Evolutionary conservation across 108 stramenopile genomes (phyloP).

Genomic region (Discostella pseudostelligera): DNA sequence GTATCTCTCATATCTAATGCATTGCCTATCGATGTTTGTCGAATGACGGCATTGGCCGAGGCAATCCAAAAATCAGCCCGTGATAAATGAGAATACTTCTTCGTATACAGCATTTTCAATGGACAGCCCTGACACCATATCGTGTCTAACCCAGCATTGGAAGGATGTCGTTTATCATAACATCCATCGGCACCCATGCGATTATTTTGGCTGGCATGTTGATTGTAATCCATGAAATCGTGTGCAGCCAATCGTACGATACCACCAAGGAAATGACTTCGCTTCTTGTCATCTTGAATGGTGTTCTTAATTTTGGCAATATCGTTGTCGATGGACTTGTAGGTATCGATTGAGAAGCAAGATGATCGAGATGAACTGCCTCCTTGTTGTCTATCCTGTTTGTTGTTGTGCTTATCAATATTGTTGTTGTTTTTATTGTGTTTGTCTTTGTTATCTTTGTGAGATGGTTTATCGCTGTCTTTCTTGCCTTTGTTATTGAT

Average conservation of each 20-base stretch:
- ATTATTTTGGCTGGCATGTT: not conserved
- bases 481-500: too few relatives aligned
- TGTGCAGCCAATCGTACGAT: slow-evolving; percentile 45
- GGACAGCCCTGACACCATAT: slow-evolving; percentile 34
- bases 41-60: slow-evolving; percentile 40
- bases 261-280: slow-evolving; percentile 45
- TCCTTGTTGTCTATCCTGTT: not conserved
- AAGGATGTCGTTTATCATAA: slow-evolving; percentile 26
- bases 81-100: slow-evolving; percentile 32
- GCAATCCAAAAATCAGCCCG: slow-evolving; percentile 47
- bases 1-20: slow-evolving; percentile 33
- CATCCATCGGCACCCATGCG: slow-evolving; percentile 48
- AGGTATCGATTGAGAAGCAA: slow-evolving; percentile 21
- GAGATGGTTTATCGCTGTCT: too few relatives aligned
- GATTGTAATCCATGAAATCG: slow-evolving; percentile 50
- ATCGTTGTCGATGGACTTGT: slow-evolving; percentile 33
- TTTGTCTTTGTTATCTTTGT: too few relatives aligned
- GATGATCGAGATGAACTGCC: not conserved
- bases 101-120: slow-evolving; percentile 26
- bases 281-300: slow-evolving; percentile 13
- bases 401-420: not conserved
- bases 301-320: slow-evolving; percentile 23
- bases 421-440: not conserved
- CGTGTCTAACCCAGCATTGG: slow-evolving; percentile 39
- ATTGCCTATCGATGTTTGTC: slow-evolving; percentile 32